Base-by-base conservation (phyloP, 108 stramenopile genomes). In the Cyclotella cryptica region DNA sequence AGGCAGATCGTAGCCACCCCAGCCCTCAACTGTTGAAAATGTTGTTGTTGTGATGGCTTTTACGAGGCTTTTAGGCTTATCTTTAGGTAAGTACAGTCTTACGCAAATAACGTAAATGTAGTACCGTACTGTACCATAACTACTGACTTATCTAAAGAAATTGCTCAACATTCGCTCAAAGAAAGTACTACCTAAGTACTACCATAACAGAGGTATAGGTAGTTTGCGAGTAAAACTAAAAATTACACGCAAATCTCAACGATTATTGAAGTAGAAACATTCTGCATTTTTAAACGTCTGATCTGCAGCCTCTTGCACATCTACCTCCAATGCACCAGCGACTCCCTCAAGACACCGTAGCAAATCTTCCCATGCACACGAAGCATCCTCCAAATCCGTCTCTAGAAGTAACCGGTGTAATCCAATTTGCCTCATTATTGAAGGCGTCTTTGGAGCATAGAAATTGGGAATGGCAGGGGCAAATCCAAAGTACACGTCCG, bases 351-450 rank as follows among this genome's bases (percentile, higher is more conserved):
- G 64, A 14, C 90, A 84, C 10, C 26, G 26, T 24, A 69, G 46
- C 63, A 92, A 78, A 72, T 86, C 86, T 12, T 85, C 69, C 57
- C 74, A 77, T 12, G 89, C 90, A 41, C 17, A 12, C 11, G 77
- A 47, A 18, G 88, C 75, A 81, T 96, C 88, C 78, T 96, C 95
- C 53, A 89, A 87, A 85, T 96, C 95, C 17, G 91, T 89, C 82
- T 96, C 95, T 35, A 96, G 58, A 6, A 96, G 74, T n/a, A 96
- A 49, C 52, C 88, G 86, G 63, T 90, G 57, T 4, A 96, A 51
- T 21, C 95, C 95, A 35, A 96, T 88, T 58, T 82, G 72, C 64
- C 69, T 83, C 46, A 93, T 86, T 46, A 96, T 87, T 0, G 77
- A 39, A 0, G 82, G 60, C 10, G 95, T 96, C 66, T 96, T 96